A percentile compares a stretch with the other conserved stretches of the same genome.
phyloP scores from a whole-genome alignment of 805 yeast genomes.

The Maudiozyma serrabonitensis region DNA sequence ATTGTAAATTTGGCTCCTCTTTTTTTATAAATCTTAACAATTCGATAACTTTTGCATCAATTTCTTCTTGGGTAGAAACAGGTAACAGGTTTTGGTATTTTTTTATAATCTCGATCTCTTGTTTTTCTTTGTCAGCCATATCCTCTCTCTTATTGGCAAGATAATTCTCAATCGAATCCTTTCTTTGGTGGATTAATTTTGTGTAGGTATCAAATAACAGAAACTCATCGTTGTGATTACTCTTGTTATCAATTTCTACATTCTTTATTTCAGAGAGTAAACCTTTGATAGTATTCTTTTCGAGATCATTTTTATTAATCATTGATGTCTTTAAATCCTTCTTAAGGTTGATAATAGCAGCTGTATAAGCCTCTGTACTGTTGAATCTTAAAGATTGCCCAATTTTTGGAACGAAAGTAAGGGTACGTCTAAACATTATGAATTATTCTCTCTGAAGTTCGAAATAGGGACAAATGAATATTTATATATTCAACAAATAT shows the following conservation, averaged over 20 bases:
- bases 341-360: slow-evolving; percentile 30
- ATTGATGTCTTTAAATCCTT: slow-evolving; percentile 39
- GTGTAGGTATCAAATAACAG: slow-evolving; percentile 30
- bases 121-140: slow-evolving; percentile 42
- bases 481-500: background rate
- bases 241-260: slow-evolving; percentile 33
- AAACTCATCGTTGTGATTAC: slow-evolving; percentile 23
- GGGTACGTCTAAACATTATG: slow-evolving; percentile 5
- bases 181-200: slow-evolving; percentile 41
- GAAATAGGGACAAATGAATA: background rate
- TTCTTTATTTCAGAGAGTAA: slow-evolving; percentile 37
- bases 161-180: slow-evolving; percentile 42
- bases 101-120: slow-evolving; percentile 37
- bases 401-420: background rate
- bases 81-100: slow-evolving; percentile 34
- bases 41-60: slow-evolving; percentile 27
- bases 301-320: slow-evolving; percentile 35
- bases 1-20: slow-evolving; percentile 16
- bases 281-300: slow-evolving; percentile 37
- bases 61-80: slow-evolving; percentile 39
- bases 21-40: slow-evolving; percentile 17
- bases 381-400: slow-evolving; percentile 21
- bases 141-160: slow-evolving; percentile 38
- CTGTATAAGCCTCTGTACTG: slow-evolving; percentile 30
- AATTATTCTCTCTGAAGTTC: too few species aligned